Evolutionary conservation across 208 protist genomes (phyloP).

Genomic region (Wallacemonas sp.): DNA sequence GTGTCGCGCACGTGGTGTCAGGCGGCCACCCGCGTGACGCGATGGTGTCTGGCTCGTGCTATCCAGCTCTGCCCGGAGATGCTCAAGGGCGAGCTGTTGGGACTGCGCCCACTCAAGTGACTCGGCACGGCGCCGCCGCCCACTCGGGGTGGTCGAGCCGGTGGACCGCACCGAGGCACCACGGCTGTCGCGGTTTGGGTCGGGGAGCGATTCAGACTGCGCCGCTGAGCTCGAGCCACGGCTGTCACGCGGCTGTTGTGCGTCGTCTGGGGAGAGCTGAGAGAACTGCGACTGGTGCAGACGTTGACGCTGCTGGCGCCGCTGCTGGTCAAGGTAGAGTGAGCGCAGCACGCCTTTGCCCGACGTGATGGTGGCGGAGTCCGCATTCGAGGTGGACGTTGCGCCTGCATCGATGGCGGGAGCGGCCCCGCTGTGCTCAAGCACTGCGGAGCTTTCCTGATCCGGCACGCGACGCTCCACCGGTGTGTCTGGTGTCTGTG

Average conservation of each 20-base stretch:
- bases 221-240: not conserved
- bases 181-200: not conserved
- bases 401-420: too few relatives aligned
- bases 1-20: not conserved
- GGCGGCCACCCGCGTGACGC: conserved; percentile 3
- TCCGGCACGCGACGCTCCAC: not conserved
- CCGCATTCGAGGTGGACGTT: not conserved
- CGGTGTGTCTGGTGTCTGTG: not conserved
- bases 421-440: too few relatives aligned
- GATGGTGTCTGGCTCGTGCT: not conserved
- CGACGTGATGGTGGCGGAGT: conserved; percentile 6
- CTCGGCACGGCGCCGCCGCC: conserved; percentile 12
- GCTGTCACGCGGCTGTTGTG: too few relatives aligned
- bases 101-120: conserved; percentile 39
- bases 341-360: conserved; percentile 13
- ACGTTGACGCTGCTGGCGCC: conserved; percentile 3
- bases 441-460: not conserved
- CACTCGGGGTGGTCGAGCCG: not conserved
- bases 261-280: not conserved
- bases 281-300: not conserved
- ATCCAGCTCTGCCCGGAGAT: conserved; percentile 45
- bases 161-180: not conserved
- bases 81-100: conserved; percentile 39
- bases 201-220: not conserved
- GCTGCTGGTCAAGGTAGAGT: conserved; percentile 12